A percentile compares a stretch with the other conserved stretches of the same genome.
phyloP scores from a whole-genome alignment of 176 grass and related monocot genomes.

The Stipa capillata region DNA sequence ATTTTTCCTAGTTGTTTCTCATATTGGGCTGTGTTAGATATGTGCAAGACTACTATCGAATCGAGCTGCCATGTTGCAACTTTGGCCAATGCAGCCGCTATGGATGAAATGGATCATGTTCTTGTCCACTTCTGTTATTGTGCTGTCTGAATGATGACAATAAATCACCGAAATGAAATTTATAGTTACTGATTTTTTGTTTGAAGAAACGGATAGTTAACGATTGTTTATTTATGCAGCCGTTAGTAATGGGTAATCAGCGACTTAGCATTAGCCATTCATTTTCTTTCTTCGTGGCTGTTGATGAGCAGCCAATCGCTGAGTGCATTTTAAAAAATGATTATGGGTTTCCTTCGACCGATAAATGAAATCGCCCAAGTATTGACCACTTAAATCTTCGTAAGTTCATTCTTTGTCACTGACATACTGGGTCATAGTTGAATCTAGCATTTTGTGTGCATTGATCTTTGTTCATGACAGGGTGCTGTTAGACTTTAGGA shows the following conservation, averaged over 20 bases:
- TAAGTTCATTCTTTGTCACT: background rate
- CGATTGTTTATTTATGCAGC: background rate
- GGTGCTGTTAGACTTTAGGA: background rate
- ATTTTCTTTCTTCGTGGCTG: background rate
- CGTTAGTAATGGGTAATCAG: background rate
- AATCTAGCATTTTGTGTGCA: background rate
- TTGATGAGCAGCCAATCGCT: background rate
- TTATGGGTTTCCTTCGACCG: background rate
- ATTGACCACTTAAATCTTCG: background rate
- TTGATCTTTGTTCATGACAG: background rate
- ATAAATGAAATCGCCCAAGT: background rate
- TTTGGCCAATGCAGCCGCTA: background rate
- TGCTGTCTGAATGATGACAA: background rate
- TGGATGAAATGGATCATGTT: constrained; percentile 24
- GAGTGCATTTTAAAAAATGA: background rate
- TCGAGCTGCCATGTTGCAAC: constrained; percentile 3
- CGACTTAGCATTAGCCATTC: background rate
- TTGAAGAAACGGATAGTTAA: too few species aligned
- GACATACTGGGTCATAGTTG: background rate
- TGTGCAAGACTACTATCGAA: constrained; percentile 4
- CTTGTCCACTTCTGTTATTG: background rate
- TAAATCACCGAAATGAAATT: background rate
- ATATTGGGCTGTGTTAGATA: background rate
- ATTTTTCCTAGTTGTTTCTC: background rate
- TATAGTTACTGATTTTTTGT: background rate